Evolutionary conservation across 164 flowering plant genomes (phyloP), one percentile per base, ranked within the genome.

Genomic region (Liriodendron chinense): DNA sequence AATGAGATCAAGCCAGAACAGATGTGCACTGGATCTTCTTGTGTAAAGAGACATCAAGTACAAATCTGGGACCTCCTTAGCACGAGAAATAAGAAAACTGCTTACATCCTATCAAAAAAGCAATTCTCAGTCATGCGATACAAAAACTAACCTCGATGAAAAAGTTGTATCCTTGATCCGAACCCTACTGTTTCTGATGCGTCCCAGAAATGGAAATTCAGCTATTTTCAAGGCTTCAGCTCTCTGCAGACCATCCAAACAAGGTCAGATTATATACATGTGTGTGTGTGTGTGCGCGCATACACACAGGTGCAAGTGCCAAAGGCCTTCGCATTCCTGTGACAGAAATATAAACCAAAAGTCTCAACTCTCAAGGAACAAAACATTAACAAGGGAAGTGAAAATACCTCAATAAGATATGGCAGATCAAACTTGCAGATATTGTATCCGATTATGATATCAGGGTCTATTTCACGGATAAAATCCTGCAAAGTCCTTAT

Each of bases 361-460:
- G 25, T 7, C 6, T 12, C 7, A 18, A 28, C 13, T 10, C 20
- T 43, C 47, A 20, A 14, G 14, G 22, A 67, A 67, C 69, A 67
- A 26, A 28, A 14, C 18, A 67, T 67, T 34, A 23, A 59, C 23
- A 34, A 24, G 50, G 71, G 53, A 62, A 77, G 56, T 43, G 50
- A 43, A 69, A 57, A 34, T 75, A 94, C 99, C 98, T 92, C 94
- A 79, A 96, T 89, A 65, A 94, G 97, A 89, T 96, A 96, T 43
- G 99, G 98, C 87, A 96, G 85, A 85, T 96, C 99, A 87, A 96
- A 96, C 71, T 96, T 96, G 96, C 98, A 93, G 71, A 96, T 96
- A 81, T 96, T 96, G 78, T 96, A 96, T 53, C 99, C 99, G 82
- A 96, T 94, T 57, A 96, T 93, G 64, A 96, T 89, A 85, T 96